Base-by-base conservation (phyloP, 768 basidiomycete genomes). In the Tremella yokohamensis region DNA sequence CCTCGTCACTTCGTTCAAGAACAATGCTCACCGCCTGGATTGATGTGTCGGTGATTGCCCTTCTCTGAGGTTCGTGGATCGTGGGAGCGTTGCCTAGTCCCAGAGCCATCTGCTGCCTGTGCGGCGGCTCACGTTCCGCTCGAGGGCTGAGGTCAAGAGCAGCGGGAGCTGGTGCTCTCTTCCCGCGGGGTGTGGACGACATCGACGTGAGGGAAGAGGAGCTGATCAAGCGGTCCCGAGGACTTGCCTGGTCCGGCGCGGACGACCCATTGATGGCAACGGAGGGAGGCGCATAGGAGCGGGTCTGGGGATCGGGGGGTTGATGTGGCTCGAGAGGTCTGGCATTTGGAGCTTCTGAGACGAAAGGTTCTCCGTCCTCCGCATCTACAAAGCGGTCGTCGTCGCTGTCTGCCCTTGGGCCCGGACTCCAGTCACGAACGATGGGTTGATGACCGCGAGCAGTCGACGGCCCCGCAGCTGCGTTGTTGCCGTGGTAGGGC, bases 101-200 rank as follows among this genome's bases (percentile, higher is more conserved):
- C 58, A 26, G 13, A 48, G 40, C 38, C 20, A 47, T 24, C 53
- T 9, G 49, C 48, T 16, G 40, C 42, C 22, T 65, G 52, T 37
- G 40, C 54, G 6, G 26, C 42, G 56, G 47, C 44, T 60, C 38
- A 29, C 58, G 9, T 25, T 70, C 69, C 6, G 48, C 25, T n/a
- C 60, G 40, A 12, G 70, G 70, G 49, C 68, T 69, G 13, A 72
- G 60, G 52, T 69, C 65, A 24, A 72, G 48, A 2, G 70, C 68
- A 34, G 70, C 68, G 38, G 70, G 70, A 7, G 68, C 70, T 16
- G 70, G 68, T 29, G 70, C 70, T 39, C 70, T 61, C 22, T 50
- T 55, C 7, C 70, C 65, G 20, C 60, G 38, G n/a, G 64, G 12
- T 13, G 56, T 63, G 8, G 65, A 64, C 22, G 56, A 63, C 49